phyloP scores from a whole-genome alignment of 2,329 filamentous ascomycete species.

The Pseudogymnoascus pannorum region DNA sequence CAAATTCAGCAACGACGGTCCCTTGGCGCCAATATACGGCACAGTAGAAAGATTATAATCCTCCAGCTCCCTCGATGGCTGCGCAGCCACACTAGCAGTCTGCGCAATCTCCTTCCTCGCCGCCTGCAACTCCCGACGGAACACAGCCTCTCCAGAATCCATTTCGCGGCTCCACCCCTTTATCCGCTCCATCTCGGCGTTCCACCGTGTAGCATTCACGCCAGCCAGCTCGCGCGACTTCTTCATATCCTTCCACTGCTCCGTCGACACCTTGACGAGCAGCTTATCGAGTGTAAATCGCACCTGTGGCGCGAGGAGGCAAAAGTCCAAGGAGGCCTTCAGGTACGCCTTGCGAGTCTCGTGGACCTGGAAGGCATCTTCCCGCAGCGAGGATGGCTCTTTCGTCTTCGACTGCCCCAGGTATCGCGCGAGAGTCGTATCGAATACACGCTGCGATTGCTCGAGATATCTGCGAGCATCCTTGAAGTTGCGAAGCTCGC shows the following conservation, averaged over 20 bases:
- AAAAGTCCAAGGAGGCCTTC: conserved; percentile 89
- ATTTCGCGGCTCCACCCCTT: conserved; percentile 91
- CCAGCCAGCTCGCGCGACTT: conserved; percentile 58
- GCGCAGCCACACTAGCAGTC: conserved; percentile 58
- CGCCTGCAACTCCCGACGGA: conserved; percentile 71
- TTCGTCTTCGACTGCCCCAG: conserved; percentile 84
- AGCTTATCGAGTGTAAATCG: conserved; percentile 78
- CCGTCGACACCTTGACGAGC: conserved; percentile 74
- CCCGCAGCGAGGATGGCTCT: conserved; percentile 80
- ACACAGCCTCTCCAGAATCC: conserved; percentile 78
- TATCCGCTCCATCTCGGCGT: conserved; percentile 80
- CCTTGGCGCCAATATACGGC: conserved; percentile 67
- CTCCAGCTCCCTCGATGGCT: conserved; percentile 86
- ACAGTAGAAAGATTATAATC: conserved; percentile 88
- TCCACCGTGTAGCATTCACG: conserved; percentile 57
- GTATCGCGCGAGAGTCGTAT: conserved; percentile 74
- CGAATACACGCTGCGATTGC: conserved; percentile 73
- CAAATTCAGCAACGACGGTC: conserved; percentile 47
- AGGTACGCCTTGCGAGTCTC: conserved; percentile 87
- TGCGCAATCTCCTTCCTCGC: conserved; percentile 80
- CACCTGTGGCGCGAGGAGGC: conserved; percentile 77
- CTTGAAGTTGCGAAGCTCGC: conserved; percentile 79
- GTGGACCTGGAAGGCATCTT: conserved; percentile 93
- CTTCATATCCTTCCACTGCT: conserved; percentile 84
- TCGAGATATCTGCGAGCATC: conserved; percentile 73